phyloP scores from a whole-genome alignment of 495 filamentous ascomycete species.

The Lasiosphaeria hispida region DNA sequence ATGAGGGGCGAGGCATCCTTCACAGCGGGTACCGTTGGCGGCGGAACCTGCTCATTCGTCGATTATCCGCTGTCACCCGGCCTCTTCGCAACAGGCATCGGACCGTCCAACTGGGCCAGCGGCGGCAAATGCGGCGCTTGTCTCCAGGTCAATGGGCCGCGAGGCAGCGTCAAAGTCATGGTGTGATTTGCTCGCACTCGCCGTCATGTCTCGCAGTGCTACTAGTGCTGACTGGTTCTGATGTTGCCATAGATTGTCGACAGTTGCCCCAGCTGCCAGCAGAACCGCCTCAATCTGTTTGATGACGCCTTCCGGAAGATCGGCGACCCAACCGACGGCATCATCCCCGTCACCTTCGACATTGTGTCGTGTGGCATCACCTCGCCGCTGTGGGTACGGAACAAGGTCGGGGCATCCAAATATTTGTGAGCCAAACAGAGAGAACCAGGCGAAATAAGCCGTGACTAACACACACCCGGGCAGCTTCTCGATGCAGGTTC shows the following conservation, averaged over 20 bases:
- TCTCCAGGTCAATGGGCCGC: constrained; percentile 12
- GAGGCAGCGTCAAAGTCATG: constrained; percentile 16
- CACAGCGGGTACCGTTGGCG: constrained; percentile 6
- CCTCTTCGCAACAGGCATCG: constrained; percentile 13
- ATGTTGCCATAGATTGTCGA: constrained; percentile 1
- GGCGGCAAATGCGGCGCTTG: constrained; percentile 12
- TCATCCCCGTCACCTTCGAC: constrained; percentile 35
- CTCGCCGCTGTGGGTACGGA: constrained; percentile 51
- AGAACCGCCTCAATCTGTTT: constrained; percentile 15
- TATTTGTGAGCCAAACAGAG: constrained; percentile 22
- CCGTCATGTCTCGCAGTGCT: background rate
- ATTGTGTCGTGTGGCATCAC: constrained; percentile 38
- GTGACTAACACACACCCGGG: constrained; percentile 28
- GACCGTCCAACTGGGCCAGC: constrained; percentile 13
- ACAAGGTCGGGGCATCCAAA: constrained; percentile 54
- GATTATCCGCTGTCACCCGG: constrained; percentile 14
- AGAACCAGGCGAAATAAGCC: background rate
- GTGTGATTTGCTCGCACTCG: background rate
- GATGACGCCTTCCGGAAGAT: constrained; percentile 9
- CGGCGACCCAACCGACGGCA: constrained; percentile 10
- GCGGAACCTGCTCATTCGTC: constrained; percentile 13
- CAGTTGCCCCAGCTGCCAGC: constrained; percentile 12
- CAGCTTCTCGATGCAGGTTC: constrained; percentile 58
- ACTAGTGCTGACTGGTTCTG: background rate
- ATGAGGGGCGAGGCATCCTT: constrained; percentile 10